These are phyloP conservation scores for Paragyromitra xinjiangensis DNA, from an alignment of 495 filamentous ascomycete genomes.

Conservation along the genomic window DNA sequence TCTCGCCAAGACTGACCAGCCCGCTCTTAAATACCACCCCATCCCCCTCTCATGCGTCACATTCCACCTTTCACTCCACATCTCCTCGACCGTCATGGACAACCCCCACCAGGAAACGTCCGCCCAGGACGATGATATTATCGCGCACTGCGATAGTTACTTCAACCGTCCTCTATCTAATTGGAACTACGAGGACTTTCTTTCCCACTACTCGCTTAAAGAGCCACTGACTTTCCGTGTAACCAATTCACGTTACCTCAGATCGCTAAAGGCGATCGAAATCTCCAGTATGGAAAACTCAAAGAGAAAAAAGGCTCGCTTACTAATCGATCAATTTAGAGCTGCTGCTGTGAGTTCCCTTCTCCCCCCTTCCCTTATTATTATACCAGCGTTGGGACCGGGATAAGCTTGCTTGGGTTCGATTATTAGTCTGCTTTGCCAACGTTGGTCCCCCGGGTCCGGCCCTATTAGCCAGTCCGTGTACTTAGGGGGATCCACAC, in stretches of 20 bases:
- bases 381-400: constrained; percentile 13
- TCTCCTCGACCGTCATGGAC: no score
- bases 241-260: background rate
- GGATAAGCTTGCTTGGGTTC: constrained; percentile 21
- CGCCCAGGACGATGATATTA: background rate
- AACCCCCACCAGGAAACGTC: no score
- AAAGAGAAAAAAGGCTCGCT: background rate
- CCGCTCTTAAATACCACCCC: no score
- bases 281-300: background rate
- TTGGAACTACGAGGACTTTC: background rate
- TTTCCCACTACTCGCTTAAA: background rate
- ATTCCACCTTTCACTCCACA: no score
- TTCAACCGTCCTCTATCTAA: background rate
- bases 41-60: no score
- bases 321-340: background rate
- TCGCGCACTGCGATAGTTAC: background rate
- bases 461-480: background rate
- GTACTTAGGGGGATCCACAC: background rate
- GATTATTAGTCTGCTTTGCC: constrained; percentile 19
- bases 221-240: background rate
- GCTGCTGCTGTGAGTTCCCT: constrained; percentile 1
- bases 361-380: background rate
- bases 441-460: constrained; percentile 6
- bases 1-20: no score
- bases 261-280: constrained; percentile 5